Evolutionary conservation across 2,329 filamentous ascomycete genomes (phyloP), one percentile per base, ranked within the genome.

Genomic region (Camillea tinctor): DNA sequence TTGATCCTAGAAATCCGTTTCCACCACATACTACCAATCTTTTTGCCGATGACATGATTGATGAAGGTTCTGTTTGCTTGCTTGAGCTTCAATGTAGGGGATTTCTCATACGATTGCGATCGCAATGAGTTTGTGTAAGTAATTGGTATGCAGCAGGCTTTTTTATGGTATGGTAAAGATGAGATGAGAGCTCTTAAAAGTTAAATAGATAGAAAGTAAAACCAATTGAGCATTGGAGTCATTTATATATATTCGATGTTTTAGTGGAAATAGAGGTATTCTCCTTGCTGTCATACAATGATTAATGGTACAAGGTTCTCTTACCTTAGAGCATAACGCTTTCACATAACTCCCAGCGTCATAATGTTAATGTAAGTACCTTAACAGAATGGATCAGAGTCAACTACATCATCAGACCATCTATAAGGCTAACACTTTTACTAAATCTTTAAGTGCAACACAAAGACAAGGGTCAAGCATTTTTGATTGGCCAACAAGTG

Each of bases 1-100:
- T 85, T 22, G 82, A 84, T 77, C 92, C 92, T 23, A 99, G 78
- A 74, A 98, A 99, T 36, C 95, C 94, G 76, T 92, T 97, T 61
- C 94, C 94, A 67, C 95, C 95, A 67, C 91, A 96, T 57, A 99
- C 93, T 50, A 98, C 88, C 50, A 99, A 81, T 76, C 87, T 89
- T 79, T 93, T 97, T 59, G 83, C 82, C 65, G 82, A n/a, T n/a
- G n/a, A 78, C 76, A 86, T 85, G 76, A 73, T 30, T 3, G 26
- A 4, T 3, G 6, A 11, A 9, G 2, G 26, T 30, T 30, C n/a
- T 30, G 26, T 11, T 30, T 30, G 26, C 1, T 30, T 30, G 7
- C 26, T 30, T 30, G 8, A 30, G 7, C 13, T 30, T 9, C 26
- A 30, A 30, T 4, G 2, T 30, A 11, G 26, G 3, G 6, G 22